A percentile compares a stretch with the other conserved stretches of the same genome.
These are phyloP conservation scores for Murraya koenigii DNA, from an alignment of 345 rosid genomes.

Conservation along the genomic window DNA sequence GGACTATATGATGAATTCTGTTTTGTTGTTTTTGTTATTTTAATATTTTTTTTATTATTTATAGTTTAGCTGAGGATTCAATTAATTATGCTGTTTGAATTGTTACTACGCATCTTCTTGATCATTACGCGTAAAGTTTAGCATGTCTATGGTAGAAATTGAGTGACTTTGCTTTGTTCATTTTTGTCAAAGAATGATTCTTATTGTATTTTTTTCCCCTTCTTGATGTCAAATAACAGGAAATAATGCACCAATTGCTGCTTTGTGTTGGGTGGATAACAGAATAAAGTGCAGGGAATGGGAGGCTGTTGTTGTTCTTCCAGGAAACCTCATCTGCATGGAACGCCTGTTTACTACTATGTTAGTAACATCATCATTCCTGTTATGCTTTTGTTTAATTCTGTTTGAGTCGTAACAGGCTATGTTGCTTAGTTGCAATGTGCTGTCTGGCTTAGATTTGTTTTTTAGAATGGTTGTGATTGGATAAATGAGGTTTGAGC, in stretches of 20 bases:
- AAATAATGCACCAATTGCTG: constrained; percentile 29
- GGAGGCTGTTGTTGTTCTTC: constrained; percentile 95
- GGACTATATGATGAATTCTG: background rate
- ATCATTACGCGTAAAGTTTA: background rate
- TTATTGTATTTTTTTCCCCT: background rate
- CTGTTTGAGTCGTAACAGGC: constrained; percentile 2
- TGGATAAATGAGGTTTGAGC: background rate
- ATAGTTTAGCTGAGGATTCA: background rate
- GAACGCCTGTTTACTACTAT: constrained; percentile 78
- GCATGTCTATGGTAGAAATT: background rate
- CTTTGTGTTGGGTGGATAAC: constrained; percentile 22
- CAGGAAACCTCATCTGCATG: constrained; percentile 69
- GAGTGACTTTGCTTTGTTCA: background rate
- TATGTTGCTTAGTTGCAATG: background rate
- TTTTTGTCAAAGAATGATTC: background rate
- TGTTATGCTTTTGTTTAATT: background rate
- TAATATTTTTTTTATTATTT: background rate
- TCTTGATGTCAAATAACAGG: constrained; percentile 21
- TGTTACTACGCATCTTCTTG: background rate
- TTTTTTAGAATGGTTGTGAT: background rate
- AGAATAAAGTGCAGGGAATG: constrained; percentile 43
- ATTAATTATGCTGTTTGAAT: background rate
- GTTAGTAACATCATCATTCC: constrained; percentile 39
- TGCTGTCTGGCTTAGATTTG: background rate
- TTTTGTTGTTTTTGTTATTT: background rate